Evolutionary conservation across 768 basidiomycete species (phyloP).

Genomic region (Lepiota brunneoincarnata): DNA sequence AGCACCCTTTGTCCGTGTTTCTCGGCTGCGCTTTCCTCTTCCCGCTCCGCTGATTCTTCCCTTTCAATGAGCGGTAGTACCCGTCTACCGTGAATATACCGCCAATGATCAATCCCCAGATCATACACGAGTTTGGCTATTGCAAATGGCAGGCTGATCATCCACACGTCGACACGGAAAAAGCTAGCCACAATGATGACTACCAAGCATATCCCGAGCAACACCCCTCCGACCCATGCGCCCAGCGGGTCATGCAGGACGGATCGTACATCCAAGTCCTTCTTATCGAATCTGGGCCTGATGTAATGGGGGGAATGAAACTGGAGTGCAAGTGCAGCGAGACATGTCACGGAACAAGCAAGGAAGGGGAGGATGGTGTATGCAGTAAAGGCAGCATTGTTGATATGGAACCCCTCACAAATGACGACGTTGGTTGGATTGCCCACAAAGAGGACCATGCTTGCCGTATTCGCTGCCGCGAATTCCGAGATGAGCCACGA

Average conservation of each 20-base stretch:
- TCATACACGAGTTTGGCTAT: slow-evolving; percentile 70
- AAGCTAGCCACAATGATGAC: slow-evolving; percentile 76
- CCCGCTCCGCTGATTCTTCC: slow-evolving; percentile 22
- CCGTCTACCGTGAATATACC: slow-evolving; percentile 25
- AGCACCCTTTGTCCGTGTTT: too few relatives aligned
- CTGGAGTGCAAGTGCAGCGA: slow-evolving; percentile 53
- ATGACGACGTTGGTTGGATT: slow-evolving; percentile 96
- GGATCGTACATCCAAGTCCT: slow-evolving; percentile 46
- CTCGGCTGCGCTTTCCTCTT: slow-evolving; percentile 4
- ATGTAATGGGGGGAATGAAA: slow-evolving; percentile 54
- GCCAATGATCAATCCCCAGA: slow-evolving; percentile 53
- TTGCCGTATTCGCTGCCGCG: slow-evolving; percentile 76
- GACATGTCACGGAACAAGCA: slow-evolving; percentile 59
- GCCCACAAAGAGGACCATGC: slow-evolving; percentile 74
- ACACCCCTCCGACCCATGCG: slow-evolving; percentile 66
- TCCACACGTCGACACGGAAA: slow-evolving; percentile 79
- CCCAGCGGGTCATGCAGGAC: slow-evolving; percentile 75
- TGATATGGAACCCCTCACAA: slow-evolving; percentile 79
- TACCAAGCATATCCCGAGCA: slow-evolving; percentile 65
- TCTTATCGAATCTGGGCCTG: slow-evolving; percentile 38
- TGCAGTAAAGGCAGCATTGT: slow-evolving; percentile 75
- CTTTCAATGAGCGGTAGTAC: slow-evolving; percentile 12
- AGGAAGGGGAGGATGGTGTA: slow-evolving; percentile 84
- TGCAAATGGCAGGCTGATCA: slow-evolving; percentile 81
- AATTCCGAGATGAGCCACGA: slow-evolving; percentile 78